A percentile compares a stretch with the other conserved stretches of the same genome.
These are phyloP conservation scores for Erigeron canadensis DNA, from an alignment of 129 eudicot genomes.

Conservation along the genomic window DNA sequence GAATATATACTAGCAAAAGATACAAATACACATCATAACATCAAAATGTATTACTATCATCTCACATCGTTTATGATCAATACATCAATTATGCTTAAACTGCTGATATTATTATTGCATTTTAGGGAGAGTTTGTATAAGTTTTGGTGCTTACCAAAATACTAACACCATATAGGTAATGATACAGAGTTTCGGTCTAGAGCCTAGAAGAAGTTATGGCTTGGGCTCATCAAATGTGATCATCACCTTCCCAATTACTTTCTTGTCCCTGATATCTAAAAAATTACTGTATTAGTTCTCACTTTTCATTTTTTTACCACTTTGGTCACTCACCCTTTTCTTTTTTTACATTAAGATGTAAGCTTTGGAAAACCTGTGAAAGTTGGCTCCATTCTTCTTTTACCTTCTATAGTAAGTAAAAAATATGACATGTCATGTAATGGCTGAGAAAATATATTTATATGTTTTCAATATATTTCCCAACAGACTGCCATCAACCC, in stretches of 20 bases:
- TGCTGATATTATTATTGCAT: neutral
- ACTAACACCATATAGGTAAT: neutral
- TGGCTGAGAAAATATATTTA: too few species aligned
- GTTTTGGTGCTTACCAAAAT: neutral
- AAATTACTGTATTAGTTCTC: too few species aligned
- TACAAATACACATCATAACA: neutral
- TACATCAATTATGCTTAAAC: neutral
- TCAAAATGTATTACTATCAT: neutral
- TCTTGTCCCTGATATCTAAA: constrained; percentile 72
- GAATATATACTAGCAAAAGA: neutral
- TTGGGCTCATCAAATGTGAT: constrained; percentile 56
- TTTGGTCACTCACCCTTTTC: too few species aligned
- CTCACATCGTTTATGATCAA: neutral
- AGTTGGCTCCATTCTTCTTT: too few species aligned
- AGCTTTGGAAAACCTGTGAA: too few species aligned
- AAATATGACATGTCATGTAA: too few species aligned
- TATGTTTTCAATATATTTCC: too few species aligned
- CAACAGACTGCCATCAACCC: too few species aligned
- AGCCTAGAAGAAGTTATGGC: constrained; percentile 60
- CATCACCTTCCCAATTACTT: constrained; percentile 91
- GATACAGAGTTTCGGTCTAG: constrained; percentile 19
- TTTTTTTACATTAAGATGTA: too few species aligned
- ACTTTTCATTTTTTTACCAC: too few species aligned
- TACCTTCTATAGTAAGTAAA: too few species aligned
- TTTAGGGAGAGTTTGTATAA: neutral